Conservation (phyloP, 106 monocot genomes). For the Dendrobium officinale region DNA sequence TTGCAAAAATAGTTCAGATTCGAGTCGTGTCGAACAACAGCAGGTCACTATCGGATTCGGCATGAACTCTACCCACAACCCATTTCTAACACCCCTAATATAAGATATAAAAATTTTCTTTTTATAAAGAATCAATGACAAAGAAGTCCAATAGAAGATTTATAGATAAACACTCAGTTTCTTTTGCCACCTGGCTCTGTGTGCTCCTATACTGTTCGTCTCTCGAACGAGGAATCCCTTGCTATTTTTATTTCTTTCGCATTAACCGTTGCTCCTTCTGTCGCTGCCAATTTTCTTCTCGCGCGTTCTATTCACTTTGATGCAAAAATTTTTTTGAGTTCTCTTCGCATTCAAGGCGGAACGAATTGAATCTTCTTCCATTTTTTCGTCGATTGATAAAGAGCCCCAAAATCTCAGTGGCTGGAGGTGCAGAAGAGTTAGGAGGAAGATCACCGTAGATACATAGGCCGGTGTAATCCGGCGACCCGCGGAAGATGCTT, state of each 20-base stretch:
- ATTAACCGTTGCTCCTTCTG: not conserved
- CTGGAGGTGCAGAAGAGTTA: not conserved
- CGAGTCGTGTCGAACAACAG: no score
- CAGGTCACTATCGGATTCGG: no score
- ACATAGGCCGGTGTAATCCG: not conserved
- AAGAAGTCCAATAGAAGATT: no score
- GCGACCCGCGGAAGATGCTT: slow-evolving; percentile 23
- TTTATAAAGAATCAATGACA: no score
- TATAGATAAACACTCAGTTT: no score
- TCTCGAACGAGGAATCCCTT: not conserved
- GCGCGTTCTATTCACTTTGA: not conserved
- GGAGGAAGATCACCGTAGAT: not conserved
- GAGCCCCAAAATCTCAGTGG: not conserved
- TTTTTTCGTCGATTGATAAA: not conserved
- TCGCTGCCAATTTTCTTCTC: not conserved
- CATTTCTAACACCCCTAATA: no score
- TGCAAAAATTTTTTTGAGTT: not conserved
- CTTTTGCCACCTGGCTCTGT: no score
- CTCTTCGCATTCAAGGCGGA: not conserved
- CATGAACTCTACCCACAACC: no score
- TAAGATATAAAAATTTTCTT: no score
- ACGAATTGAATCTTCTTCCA: not conserved
- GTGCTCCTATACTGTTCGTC: not conserved
- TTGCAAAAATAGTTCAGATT: no score
- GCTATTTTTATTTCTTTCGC: no score